Base-by-base conservation (phyloP, 169 alveolate genomes). In the Eimeria falciformis region DNA sequence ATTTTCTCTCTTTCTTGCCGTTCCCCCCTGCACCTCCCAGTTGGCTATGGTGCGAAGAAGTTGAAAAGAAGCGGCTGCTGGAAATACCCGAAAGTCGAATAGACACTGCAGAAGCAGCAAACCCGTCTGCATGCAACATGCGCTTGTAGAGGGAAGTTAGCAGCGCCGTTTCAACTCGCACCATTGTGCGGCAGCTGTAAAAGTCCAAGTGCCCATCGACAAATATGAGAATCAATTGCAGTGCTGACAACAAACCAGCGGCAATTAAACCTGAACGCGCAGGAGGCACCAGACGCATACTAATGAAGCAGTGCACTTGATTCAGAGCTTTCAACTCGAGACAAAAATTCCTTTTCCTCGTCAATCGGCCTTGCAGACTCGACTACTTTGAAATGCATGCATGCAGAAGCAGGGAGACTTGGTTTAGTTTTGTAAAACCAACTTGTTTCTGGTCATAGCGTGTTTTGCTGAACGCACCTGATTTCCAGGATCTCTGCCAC, bases 181-280 rank as follows among this genome's bases (percentile, higher is more conserved):
- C 47, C 43, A 55, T 68, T 1, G 29, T 66, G 58, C 92, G 83
- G 29, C 92, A 86, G 6, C 27, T 55, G 58, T 69, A 86, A 50
- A 86, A 86, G 85, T 86, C 92, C 27, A 86, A 46, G 25, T 77
- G 66, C 21, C 85, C 71, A 29, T 86, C 85, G 45, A 86, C 23
- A 27, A 69, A 71, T 5, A 86, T 58, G 45, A 66, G 92, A 3
- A 69, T 50, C 47, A 86, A 85, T 77, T 86, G 92, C n/a, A 86
- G 62, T 17, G 56, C 58, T 1, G 92, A 66, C 2, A 86, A 40
- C 43, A 45, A 40, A 6, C 56, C 65, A 5, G 85, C 92, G 2
- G 79, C 75, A 2, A 69, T 25, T 25, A 86, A 25, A 43, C 85
- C 92, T 86, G 92, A 47, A 27, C 1, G 2, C 29, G 27, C 18